A percentile compares a stretch with the other conserved stretches of the same genome.
Conservation (phyloP, 495 filamentous ascomycete genomes). For the Daldinia bambusicola region DNA sequence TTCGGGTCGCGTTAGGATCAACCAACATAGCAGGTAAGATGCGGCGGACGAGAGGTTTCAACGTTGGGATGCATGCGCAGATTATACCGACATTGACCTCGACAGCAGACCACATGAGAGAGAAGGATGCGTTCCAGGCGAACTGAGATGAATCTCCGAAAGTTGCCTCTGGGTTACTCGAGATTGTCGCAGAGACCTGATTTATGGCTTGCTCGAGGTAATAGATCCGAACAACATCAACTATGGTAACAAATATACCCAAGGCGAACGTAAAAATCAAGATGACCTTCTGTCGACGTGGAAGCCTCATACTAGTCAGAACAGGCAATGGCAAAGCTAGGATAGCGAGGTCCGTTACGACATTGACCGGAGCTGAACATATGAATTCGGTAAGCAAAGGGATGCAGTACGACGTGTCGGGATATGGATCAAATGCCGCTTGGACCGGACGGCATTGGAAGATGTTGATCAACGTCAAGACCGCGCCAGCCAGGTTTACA, state of each 20-base stretch:
- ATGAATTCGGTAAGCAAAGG: constrained; percentile 85
- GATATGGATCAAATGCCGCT: constrained; percentile 66
- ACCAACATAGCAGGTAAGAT: constrained; percentile 78
- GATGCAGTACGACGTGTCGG: constrained; percentile 64
- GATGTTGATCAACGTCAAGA: constrained; percentile 85
- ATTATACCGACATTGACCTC: constrained; percentile 91
- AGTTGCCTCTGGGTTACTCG: constrained; percentile 42
- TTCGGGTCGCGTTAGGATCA: constrained; percentile 52
- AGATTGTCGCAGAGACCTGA: constrained; percentile 40
- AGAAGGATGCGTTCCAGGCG: constrained; percentile 78
- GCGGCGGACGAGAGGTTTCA: constrained; percentile 84
- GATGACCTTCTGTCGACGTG: constrained; percentile 84
- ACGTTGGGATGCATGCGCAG: constrained; percentile 85
- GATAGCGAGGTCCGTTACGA: constrained; percentile 85
- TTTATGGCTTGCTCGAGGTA: constrained; percentile 80
- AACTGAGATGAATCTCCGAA: constrained; percentile 56
- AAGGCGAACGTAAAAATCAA: constrained; percentile 83
- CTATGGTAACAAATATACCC: constrained; percentile 85
- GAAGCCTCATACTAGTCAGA: constrained; percentile 83
- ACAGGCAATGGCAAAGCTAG: constrained; percentile 88
- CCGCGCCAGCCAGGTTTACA: constrained; percentile 79
- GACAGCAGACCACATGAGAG: constrained; percentile 92
- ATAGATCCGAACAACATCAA: constrained; percentile 89
- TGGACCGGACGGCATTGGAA: constrained; percentile 85
- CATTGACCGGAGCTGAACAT: constrained; percentile 83